Base-by-base conservation (phyloP, 2,329 filamentous ascomycete genomes). In the Trichoderma asperellum region DNA sequence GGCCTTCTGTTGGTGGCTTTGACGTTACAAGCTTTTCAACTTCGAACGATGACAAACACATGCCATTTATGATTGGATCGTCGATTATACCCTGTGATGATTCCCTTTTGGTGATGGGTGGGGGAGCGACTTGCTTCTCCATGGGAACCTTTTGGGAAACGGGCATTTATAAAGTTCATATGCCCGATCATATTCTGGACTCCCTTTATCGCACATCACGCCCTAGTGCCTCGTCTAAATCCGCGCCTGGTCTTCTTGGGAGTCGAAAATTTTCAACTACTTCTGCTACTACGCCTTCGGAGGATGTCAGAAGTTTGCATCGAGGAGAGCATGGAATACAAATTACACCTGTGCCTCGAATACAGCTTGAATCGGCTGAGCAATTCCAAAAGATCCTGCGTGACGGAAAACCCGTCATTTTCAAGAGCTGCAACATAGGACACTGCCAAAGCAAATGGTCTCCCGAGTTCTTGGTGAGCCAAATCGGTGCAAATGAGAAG, bases 131-230 rank as follows among this genome's bases (percentile, higher is more conserved):
- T 0, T 97, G 93, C 77, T 97, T 97, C 81, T 94, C 92, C 0
- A 97, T 97, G 85, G 94, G 94, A 1, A 92, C 92, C 7, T 94
- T 88, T 75, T 96, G 92, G 92, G 94, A 94, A 62, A 83, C 84
- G 37, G 88, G 88, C 1, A 82, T 85, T 14, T 90, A 83, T 62
- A 77, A 80, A 2, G 74, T 89, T 27, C 63, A 27, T 5, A 61
- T 70, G 32, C 71, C 53, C 18, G 53, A 35, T 34, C 21, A 35
- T 29, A 34, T 58, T 2, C 5, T 49, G 49, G 29, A 47, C 7
- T 6, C 52, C 34, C 18, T 18, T 7, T 29, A 37, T 62, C 27
- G 21, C 4, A 24, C 4, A 2, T 40, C 43, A n/a, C 27, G n/a
- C 14, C n/a, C 21, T 5, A 24, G 27, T 16, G 6, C 24, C 24